phyloP scores from a whole-genome alignment of 2,329 filamentous ascomycete genomes.

The Exophiala spinifera region DNA sequence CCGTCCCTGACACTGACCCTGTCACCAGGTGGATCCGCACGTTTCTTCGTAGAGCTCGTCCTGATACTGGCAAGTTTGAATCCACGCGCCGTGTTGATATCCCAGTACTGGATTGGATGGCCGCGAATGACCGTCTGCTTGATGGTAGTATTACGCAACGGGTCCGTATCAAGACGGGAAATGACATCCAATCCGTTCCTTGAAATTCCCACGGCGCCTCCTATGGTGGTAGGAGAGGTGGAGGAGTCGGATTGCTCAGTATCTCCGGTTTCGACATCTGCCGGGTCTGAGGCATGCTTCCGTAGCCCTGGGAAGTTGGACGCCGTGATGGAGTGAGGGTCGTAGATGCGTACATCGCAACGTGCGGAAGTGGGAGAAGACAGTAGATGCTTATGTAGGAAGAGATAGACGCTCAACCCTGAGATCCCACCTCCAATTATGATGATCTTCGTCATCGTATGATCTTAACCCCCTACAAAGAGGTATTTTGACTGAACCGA shows the following conservation, averaged over 20 bases:
- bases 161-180: slow-evolving; percentile 35
- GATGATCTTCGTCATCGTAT: slow-evolving; percentile 35
- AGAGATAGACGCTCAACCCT: slow-evolving; percentile 40
- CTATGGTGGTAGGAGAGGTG: slow-evolving; percentile 38
- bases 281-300: neutral
- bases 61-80: slow-evolving; percentile 29
- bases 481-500: too few species aligned
- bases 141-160: slow-evolving; percentile 27
- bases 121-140: slow-evolving; percentile 35
- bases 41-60: neutral
- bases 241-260: neutral
- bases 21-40: neutral
- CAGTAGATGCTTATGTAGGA: slow-evolving; percentile 41
- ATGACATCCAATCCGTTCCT: slow-evolving; percentile 41
- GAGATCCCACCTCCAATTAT: slow-evolving; percentile 45
- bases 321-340: slow-evolving; percentile 38
- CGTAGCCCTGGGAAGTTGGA: slow-evolving; percentile 15
- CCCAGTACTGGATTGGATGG: slow-evolving; percentile 35
- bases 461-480: too few species aligned
- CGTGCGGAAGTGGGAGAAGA: slow-evolving; percentile 9
- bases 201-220: slow-evolving; percentile 39
- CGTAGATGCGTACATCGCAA: slow-evolving; percentile 40
- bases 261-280: neutral
- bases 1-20: slow-evolving; percentile 26
- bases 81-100: slow-evolving; percentile 38